Evolutionary conservation across 176 grass and related monocot genomes (phyloP).

Genomic region (Typha latifolia): DNA sequence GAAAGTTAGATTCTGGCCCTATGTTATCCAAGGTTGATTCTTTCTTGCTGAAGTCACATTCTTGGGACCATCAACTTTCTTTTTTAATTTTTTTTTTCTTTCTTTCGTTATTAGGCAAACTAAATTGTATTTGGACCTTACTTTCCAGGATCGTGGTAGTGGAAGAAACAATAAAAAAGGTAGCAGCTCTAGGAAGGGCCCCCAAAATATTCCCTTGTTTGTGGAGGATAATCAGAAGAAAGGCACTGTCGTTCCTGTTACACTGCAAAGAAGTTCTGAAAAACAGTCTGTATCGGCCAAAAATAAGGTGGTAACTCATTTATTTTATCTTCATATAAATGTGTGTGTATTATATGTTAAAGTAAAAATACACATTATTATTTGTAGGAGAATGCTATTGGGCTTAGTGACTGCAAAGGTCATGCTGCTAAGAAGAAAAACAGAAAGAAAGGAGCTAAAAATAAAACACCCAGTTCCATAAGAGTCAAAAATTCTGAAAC

Average conservation of each 20-base stretch:
- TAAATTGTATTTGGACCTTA: slow-evolving; percentile 16
- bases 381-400: slow-evolving; percentile 40
- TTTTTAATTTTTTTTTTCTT: slow-evolving; percentile 13
- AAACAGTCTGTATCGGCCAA: not conserved
- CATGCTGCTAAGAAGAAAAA: slow-evolving; percentile 62
- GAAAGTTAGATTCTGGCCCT: slow-evolving; percentile 36
- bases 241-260: not conserved
- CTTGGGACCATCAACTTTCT: not conserved
- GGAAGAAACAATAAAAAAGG: slow-evolving; percentile 29
- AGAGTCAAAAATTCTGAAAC: slow-evolving; percentile 35
- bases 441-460: slow-evolving; percentile 62
- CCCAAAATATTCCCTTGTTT: not conserved
- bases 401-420: slow-evolving; percentile 36
- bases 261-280: not conserved
- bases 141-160: slow-evolving; percentile 40
- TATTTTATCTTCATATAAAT: slow-evolving; percentile 3
- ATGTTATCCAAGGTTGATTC: slow-evolving; percentile 48
- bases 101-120: slow-evolving; percentile 16
- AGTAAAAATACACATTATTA: slow-evolving; percentile 16
- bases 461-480: slow-evolving; percentile 34
- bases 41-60: too few species aligned
- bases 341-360: slow-evolving; percentile 18
- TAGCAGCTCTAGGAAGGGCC: slow-evolving; percentile 14
- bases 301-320: slow-evolving; percentile 16
- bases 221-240: slow-evolving; percentile 2